Base-by-base conservation (phyloP, 2,329 filamentous ascomycete species). In the Hypoxylon sp. region DNA sequence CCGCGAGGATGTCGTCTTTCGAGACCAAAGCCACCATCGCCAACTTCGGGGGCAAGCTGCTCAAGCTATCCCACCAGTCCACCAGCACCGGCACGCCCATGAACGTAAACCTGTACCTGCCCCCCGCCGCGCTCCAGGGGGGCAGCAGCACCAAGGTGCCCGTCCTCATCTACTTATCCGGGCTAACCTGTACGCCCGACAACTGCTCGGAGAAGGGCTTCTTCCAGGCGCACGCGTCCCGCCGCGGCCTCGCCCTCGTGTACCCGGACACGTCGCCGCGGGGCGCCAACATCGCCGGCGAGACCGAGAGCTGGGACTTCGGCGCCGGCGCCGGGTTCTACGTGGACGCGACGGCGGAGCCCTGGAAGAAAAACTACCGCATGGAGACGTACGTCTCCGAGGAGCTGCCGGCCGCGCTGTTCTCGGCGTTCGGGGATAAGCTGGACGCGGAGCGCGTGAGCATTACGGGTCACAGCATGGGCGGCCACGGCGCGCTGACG, bases 381-480 rank as follows among this genome's bases (percentile, higher is more conserved):
- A 99, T 99, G 95, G 93, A 98, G 83, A 88, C 85, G 66, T 99
- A 99, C 82, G 85, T 99, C 70, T 89, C 91, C n/a, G 79, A 86
- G 56, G 95, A 99, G 80, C 88, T 99, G n/a, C 94, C 94, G 0
- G 80, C 84, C 15, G 82, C 89, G 1, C 85, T 98, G 22, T 96
- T 94, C 78, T 78, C 79, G 28, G 84, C 86, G 24, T 97, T 93
- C 79, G 82, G 86, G 28, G 84, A 77, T 70, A 65, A 87, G 74
- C 82, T 99, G 28, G 94, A 98, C 77, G 74, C 78, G 0, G 79
- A 73, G 26, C 85, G 90, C 41, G 88, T 97, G 57, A 91, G 89
- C 78, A 95, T 99, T 73, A 92, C 92, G 41, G 95, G 95, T 5
- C 95, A 99, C 81, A 94, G 90, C 72, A 99, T 99, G 95, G 95